Base-by-base conservation (phyloP, 164 flowering plant genomes). In the Brasenia schreberi region DNA sequence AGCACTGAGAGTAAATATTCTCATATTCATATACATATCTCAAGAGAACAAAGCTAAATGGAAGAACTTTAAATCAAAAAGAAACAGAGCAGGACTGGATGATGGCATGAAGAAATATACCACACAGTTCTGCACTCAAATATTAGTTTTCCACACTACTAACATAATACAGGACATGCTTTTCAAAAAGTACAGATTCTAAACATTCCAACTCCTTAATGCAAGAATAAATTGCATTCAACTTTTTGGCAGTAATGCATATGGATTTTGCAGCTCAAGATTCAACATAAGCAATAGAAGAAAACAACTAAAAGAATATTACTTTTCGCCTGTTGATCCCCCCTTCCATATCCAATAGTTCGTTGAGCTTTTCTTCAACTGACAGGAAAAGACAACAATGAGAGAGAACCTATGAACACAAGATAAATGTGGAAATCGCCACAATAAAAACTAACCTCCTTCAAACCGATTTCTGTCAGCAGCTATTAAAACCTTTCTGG, bases 261-360 rank as follows among this genome's bases (percentile, higher is more conserved):
- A 7, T 45, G 53, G 11, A 7, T 12, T 45, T 4, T 45, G 53
- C 53, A 45, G 14, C 14, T 45, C 53, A 45, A 45, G 5, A 7
- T 45, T 45, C 7, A 45, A 12, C 53, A 5, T 7, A 45, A 45
- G 53, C 2, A 12, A 45, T 45, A 45, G 53, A 45, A 45, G 53
- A 12, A 45, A 45, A 7, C 5, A 7, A 45, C 11, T 19, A 60
- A 61, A 59, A 72, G 9, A 52, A 5, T 66, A 72, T 80, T 70
- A 94, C 99, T 77, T 84, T 91, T 18, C 92, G 77, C 75, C 80
- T 89, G 82, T 90, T 88, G 70, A 95, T 88, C 56, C 97, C 99
- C 14, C 97, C 97, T 33, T 83, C 87, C 72, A 76, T 72, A 82
- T 89, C 93, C 49, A 95, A 83, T 76, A 95, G 75, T 73, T 92